Base-by-base conservation (phyloP, 1,139 yeast species). In the Meyerozyma smithsonii region DNA sequence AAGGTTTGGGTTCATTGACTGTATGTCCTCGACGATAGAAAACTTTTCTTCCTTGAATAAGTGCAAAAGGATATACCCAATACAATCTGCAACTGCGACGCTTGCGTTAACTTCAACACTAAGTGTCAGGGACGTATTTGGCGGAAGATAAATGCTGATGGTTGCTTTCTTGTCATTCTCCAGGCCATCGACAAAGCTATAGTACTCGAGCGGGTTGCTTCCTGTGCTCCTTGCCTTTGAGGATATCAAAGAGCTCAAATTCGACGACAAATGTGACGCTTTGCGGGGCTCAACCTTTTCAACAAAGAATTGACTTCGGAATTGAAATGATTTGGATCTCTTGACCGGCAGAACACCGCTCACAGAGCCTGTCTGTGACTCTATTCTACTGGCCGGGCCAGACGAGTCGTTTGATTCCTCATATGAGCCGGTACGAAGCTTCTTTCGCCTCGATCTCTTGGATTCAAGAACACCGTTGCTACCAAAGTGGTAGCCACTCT, bases 51-150 rank as follows among this genome's bases (percentile, higher is more conserved):
- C 21, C 15, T 18, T 11, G 10, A 30, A 30, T 11, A 71, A 54
- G 6, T 61, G 58, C 35, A 69, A 64, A 24, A 84, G 58, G 5
- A 78, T 64, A 47, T 56, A 82, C 0, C 92, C 92, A 46, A 84
- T 80, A 14, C 79, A 72, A 48, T 84, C 90, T 33, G 75, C 74
- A 1, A 83, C 73, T 0, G 74, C 62, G 0, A 77, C 72, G 8
- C 69, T 64, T 37, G 71, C 69, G 44, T 72, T 64, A 0, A 80
- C 64, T 12, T 58, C 55, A 3, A 79, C 46, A 4, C 56, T 54
- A 4, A 69, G 40, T 2, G 61, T 54, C 0, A 75, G 67, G 1
- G 49, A 34, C 54, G 63, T 46, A 6, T 42, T 49, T 4, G 74
- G 74, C 5, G 74, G 72, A 1, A 67, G 46, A 46, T 65, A 70